These are phyloP conservation scores for Annulohypoxylon nitens DNA, from an alignment of 495 filamentous ascomycete species.

Conservation along the genomic window DNA sequence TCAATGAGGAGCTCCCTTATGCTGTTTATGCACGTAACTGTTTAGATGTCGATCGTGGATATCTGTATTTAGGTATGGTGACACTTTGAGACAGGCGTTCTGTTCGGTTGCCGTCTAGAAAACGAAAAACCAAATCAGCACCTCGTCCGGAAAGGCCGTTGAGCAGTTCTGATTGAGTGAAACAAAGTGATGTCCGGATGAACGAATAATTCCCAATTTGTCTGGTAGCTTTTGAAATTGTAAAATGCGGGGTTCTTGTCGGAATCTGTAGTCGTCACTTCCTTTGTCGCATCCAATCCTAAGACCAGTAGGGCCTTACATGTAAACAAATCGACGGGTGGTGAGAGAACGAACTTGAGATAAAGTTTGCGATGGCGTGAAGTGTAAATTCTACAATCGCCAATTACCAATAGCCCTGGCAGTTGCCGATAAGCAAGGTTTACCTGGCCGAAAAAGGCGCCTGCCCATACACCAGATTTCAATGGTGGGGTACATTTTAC, in stretches of 20 bases:
- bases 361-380: conserved; percentile 36
- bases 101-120: conserved; percentile 26
- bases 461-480: conserved; percentile 24
- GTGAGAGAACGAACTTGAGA: conserved; percentile 26
- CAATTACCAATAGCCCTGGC: conserved; percentile 17
- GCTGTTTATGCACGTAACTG: conserved; percentile 27
- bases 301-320: not conserved
- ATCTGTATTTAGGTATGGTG: conserved; percentile 19
- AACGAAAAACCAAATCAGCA: conserved; percentile 32
- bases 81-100: conserved; percentile 1
- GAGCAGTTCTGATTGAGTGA: conserved; percentile 29
- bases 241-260: conserved; percentile 39
- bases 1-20: conserved; percentile 34
- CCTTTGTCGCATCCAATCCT: conserved; percentile 24
- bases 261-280: conserved; percentile 27
- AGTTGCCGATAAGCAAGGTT: conserved; percentile 37
- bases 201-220: conserved; percentile 37
- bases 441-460: conserved; percentile 26
- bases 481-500: conserved; percentile 39
- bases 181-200: conserved; percentile 38
- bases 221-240: conserved; percentile 19
- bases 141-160: conserved; percentile 24
- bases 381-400: conserved; percentile 32
- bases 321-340: conserved; percentile 19
- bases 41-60: conserved; percentile 22